A percentile compares a stretch with the other conserved stretches of the same genome.
Conservation (phyloP, 2,329 filamentous ascomycete species). For the Claviceps pusilla region DNA sequence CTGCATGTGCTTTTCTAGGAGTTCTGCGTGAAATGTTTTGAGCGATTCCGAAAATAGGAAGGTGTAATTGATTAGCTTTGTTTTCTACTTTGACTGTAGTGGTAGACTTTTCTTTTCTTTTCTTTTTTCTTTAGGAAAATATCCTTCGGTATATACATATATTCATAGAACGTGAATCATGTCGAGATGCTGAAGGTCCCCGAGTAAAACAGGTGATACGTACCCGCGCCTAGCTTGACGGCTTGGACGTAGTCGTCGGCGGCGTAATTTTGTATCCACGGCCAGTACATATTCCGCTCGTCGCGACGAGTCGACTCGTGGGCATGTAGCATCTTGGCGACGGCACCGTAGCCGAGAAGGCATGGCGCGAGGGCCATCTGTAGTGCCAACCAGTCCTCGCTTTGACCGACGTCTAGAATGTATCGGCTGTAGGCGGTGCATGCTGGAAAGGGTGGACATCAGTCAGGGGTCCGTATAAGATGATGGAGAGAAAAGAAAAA, state of each 20-base stretch:
- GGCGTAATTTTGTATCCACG: slow-evolving; percentile 83
- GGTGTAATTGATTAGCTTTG: not conserved
- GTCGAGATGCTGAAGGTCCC: not conserved
- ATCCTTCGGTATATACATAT: not conserved
- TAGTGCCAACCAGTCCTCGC: slow-evolving; percentile 74
- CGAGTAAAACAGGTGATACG: slow-evolving; percentile 11
- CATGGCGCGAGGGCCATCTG: slow-evolving; percentile 78
- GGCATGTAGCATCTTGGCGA: slow-evolving; percentile 54
- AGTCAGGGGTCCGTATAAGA: not conserved
- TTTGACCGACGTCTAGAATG: slow-evolving; percentile 76
- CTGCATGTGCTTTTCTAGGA: slow-evolving; percentile 63
- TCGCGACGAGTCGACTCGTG: slow-evolving; percentile 43
- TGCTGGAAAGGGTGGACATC: slow-evolving; percentile 24
- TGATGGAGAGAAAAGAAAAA: not conserved
- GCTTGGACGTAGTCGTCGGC: slow-evolving; percentile 64
- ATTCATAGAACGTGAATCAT: not conserved
- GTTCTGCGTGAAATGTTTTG: slow-evolving; percentile 26
- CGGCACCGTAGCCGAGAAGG: slow-evolving; percentile 72
- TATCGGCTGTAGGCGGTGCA: slow-evolving; percentile 74
- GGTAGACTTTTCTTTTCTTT: not conserved
- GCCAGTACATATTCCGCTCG: slow-evolving; percentile 62
- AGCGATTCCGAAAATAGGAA: not conserved
- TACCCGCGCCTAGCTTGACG: slow-evolving; percentile 55
- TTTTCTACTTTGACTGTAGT: not conserved
- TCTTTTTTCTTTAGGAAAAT: not conserved